Evolutionary conservation across 805 yeast genomes (phyloP), one percentile per base, ranked within the genome.

Genomic region (Starmerella bombicola): DNA sequence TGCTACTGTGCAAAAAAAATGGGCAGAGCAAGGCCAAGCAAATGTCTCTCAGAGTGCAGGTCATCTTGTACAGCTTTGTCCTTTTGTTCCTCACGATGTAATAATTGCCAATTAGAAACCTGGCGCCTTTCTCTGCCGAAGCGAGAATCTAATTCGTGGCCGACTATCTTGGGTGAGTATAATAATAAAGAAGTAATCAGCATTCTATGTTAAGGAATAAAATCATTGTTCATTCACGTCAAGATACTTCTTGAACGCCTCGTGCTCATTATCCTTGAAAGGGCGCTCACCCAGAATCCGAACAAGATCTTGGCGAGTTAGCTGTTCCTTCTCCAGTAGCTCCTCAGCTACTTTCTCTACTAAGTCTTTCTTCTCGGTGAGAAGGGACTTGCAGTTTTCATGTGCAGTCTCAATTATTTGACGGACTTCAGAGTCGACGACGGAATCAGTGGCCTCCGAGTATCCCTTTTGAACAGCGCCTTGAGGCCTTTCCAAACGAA

Each of bases 231-330:
- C 37, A 17, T 37, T 36, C 15, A 60, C 62, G 52, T 73, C 81
- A 46, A 86, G 64, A 55, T 86, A 86, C 58, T 82, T 83, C 60
- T 84, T 94, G 61, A 86, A 85, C 1, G 94, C 94, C 56, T 80
- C 93, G 54, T 80, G 80, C 57, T 74, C 70, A 21, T 42, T 36
- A 55, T 80, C 83, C 13, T 76, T 73, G 67, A 76, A 80, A 30
- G 86, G 86, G 53, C 93, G 69, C 48, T 78, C 75, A 1, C 93
- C 93, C 26, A 80, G 67, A 28, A 82, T 55, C 37, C 80, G 66
- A 38, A 81, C 71, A 83, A 81, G 78, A 56, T 81, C 93, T 48
- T 75, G 78, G 57, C 93, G 71, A 0, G 86, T 78, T 47, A 81
- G 69, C n/a, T 78, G 84, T 56, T 81, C 93, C 57, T 80, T 81